Percentiles rank a stretch among this genome's conserved stretches.
Conservation (phyloP, 352 stramenopile genomes). For the Phytophthora aleatoria region DNA sequence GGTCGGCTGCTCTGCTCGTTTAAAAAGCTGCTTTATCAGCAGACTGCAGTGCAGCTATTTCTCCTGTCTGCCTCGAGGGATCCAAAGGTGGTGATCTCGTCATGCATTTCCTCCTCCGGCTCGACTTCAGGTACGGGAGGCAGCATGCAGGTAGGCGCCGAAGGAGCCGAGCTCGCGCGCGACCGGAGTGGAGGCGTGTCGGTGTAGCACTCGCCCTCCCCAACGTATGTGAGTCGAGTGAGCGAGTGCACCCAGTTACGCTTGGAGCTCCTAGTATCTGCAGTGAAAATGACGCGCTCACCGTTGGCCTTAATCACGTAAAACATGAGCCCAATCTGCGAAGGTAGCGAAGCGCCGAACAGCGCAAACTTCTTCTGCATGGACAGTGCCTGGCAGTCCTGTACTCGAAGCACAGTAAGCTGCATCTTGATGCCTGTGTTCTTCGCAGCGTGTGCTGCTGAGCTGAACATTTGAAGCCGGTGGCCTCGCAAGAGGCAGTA, state of each 20-base stretch:
- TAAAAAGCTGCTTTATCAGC: constrained; percentile 10
- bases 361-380: constrained; percentile 67
- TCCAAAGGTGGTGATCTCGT: constrained; percentile 7
- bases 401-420: constrained; percentile 59
- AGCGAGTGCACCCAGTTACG: constrained; percentile 66
- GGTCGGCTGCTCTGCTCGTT: constrained; percentile 3
- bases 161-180: constrained; percentile 27
- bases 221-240: constrained; percentile 52
- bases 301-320: constrained; percentile 73
- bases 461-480: constrained; percentile 51
- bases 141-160: constrained; percentile 8
- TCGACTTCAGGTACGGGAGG: constrained; percentile 31
- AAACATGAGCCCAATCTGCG: constrained; percentile 61
- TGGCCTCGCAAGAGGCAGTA: constrained; percentile 71
- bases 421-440: constrained; percentile 48
- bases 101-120: constrained; percentile 28
- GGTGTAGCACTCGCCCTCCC: constrained; percentile 35
- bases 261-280: constrained; percentile 49
- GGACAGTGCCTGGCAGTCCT: constrained; percentile 60
- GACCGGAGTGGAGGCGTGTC: constrained; percentile 21
- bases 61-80: constrained; percentile 23
- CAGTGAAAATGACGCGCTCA: constrained; percentile 61
- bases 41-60: constrained; percentile 34
- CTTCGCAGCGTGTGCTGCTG: constrained; percentile 52
- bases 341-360: constrained; percentile 58